These are phyloP conservation scores for Hortaea werneckii DNA, from an alignment of 2,329 filamentous ascomycete genomes.

Conservation along the genomic window DNA sequence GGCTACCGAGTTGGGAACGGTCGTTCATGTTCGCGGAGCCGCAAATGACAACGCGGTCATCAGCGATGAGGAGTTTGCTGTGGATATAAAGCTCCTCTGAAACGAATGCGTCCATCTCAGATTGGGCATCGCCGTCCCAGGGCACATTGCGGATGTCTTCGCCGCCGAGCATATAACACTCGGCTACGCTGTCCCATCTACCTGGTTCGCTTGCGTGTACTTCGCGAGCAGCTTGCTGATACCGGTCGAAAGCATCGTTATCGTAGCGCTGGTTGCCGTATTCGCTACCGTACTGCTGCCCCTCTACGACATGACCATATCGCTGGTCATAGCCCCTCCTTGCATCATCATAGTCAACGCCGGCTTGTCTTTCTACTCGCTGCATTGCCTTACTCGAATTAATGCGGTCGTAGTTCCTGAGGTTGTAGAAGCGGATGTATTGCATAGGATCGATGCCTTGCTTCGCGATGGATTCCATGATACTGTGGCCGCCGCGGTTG, in stretches of 20 bases:
- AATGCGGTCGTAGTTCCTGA: constrained; percentile 75
- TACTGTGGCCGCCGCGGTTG: constrained; percentile 64
- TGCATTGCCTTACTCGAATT: constrained; percentile 56
- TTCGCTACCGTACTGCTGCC: constrained; percentile 25
- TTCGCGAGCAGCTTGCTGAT: constrained; percentile 58
- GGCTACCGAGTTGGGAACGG: constrained; percentile 67
- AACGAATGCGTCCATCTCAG: constrained; percentile 53
- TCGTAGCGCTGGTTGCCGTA: constrained; percentile 19
- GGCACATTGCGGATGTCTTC: constrained; percentile 56
- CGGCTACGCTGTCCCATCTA: constrained; percentile 65
- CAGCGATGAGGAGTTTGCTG: constrained; percentile 67
- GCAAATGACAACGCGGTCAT: constrained; percentile 73
- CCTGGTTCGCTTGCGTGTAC: constrained; percentile 32
- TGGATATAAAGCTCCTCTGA: constrained; percentile 55
- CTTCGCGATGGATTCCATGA: constrained; percentile 59
- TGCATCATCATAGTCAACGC: constrained; percentile 58
- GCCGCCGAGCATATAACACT: constrained; percentile 75
- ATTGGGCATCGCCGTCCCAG: constrained; percentile 44
- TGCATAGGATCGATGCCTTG: constrained; percentile 59
- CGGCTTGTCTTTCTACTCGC: constrained; percentile 50
- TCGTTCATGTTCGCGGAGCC: constrained; percentile 65
- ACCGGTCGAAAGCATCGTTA: constrained; percentile 48
- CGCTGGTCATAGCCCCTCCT: constrained; percentile 52
- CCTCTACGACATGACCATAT: constrained; percentile 28
- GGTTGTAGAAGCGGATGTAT: constrained; percentile 78